These are phyloP conservation scores for Quercus bicolor DNA, from an alignment of 306 rosid genomes.

Conservation along the genomic window DNA sequence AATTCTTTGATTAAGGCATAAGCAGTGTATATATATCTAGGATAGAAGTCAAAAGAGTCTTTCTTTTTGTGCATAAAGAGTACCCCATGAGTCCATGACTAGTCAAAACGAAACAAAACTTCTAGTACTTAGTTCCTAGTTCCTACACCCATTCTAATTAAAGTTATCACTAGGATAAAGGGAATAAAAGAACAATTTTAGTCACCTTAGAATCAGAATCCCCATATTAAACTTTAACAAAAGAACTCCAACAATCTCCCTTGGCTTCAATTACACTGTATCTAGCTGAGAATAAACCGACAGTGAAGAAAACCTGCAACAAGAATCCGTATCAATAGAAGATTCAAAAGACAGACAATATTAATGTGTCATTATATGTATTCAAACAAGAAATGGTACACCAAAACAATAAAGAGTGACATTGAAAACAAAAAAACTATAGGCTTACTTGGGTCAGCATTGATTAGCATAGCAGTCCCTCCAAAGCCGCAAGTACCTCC, in stretches of 20 bases:
- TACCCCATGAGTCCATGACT: background rate
- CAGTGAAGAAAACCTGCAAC: constrained; percentile 82
- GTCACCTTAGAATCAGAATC: constrained; percentile 24
- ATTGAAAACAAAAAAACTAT: background rate
- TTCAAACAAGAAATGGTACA: background rate
- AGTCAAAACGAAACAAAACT: constrained; percentile 6
- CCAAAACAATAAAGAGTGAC: background rate
- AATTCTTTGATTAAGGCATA: background rate
- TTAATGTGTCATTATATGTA: background rate
- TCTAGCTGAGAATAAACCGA: constrained; percentile 60
- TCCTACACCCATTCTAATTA: constrained; percentile 24
- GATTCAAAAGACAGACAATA: background rate
- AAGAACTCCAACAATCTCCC: constrained; percentile 12
- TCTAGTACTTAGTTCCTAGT: background rate
- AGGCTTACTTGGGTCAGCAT: constrained; percentile 80
- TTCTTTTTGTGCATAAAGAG: constrained; percentile 9
- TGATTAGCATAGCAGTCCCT: constrained; percentile 83
- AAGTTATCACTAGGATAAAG: background rate
- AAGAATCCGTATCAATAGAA: constrained; percentile 1
- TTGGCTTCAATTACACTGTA: constrained; percentile 1
- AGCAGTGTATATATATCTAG: background rate
- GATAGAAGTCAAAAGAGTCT: background rate
- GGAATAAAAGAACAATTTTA: constrained; percentile 22
- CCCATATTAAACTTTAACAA: constrained; percentile 15
- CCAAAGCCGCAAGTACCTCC: constrained; percentile 93